Conservation (phyloP, 140 eudicot species). For the Anethum foeniculum region DNA sequence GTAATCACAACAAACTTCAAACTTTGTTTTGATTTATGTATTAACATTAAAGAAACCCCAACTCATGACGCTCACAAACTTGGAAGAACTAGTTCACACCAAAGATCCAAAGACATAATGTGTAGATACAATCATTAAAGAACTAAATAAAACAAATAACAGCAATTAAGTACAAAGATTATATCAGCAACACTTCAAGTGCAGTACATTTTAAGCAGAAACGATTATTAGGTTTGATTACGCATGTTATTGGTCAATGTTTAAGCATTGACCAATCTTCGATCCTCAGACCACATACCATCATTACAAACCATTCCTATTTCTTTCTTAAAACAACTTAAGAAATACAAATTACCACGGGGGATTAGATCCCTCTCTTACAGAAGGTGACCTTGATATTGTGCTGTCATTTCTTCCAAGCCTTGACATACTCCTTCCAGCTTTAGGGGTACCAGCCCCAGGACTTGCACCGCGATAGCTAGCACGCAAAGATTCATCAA, state of each 20-base stretch:
- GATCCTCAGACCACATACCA: background rate
- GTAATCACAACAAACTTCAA: background rate
- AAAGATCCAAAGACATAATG: background rate
- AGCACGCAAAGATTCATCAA: constrained; percentile 80
- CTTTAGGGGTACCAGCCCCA: constrained; percentile 58
- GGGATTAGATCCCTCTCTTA: constrained; percentile 70
- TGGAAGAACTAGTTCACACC: background rate
- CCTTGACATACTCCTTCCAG: constrained; percentile 71
- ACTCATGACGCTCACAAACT: background rate
- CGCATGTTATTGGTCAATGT: background rate
- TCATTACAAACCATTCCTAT: constrained; percentile 2
- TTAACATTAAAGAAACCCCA: background rate
- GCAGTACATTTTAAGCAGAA: background rate
- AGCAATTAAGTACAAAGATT: background rate
- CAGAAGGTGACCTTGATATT: constrained; percentile 75
- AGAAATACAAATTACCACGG: constrained; percentile 49
- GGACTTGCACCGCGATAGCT: constrained; percentile 95
- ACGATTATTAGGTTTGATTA: background rate
- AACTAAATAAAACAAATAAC: background rate
- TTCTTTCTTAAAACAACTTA: background rate
- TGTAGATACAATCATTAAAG: background rate
- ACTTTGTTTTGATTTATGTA: background rate
- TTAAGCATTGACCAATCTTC: background rate
- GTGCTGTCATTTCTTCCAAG: constrained; percentile 56
- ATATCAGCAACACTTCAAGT: background rate